These are phyloP conservation scores for Filosporella fistucella DNA, from an alignment of 495 filamentous ascomycete genomes.

Conservation along the genomic window DNA sequence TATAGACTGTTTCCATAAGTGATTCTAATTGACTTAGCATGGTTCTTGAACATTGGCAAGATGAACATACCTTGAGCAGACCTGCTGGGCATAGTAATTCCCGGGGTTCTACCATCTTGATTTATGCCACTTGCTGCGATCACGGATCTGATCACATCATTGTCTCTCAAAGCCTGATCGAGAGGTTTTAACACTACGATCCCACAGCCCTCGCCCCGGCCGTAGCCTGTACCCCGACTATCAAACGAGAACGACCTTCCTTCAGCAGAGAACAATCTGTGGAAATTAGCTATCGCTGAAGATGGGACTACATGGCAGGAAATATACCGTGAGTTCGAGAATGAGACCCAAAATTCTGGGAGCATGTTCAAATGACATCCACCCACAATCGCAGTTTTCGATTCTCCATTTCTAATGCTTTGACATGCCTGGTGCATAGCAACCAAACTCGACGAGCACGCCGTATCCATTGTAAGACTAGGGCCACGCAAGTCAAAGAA, in stretches of 20 bases:
- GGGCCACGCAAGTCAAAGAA: constrained; percentile 53
- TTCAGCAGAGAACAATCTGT: constrained; percentile 26
- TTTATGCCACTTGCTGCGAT: constrained; percentile 58
- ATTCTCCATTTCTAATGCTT: constrained; percentile 60
- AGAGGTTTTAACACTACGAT: constrained; percentile 58
- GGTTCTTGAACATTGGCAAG: constrained; percentile 46
- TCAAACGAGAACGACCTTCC: constrained; percentile 59
- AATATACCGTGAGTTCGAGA: constrained; percentile 28
- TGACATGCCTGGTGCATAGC: constrained; percentile 73
- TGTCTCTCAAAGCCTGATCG: constrained; percentile 47
- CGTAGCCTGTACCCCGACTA: constrained; percentile 59
- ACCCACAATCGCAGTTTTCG: constrained; percentile 25
- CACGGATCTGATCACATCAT: constrained; percentile 56
- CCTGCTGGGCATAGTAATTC: constrained; percentile 54
- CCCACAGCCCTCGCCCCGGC: constrained; percentile 57
- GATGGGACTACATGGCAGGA: neutral
- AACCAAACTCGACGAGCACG: constrained; percentile 73
- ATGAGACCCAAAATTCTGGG: constrained; percentile 30
- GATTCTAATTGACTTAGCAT: constrained; percentile 50
- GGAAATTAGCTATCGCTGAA: neutral
- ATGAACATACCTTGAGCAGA: constrained; percentile 49
- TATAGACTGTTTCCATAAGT: constrained; percentile 50
- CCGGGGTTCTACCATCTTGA: constrained; percentile 54
- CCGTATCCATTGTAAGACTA: constrained; percentile 77
- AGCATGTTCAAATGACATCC: constrained; percentile 28